Conservation (phyloP, 345 rosid genomes). For the Eucalyptus cloeziana region DNA sequence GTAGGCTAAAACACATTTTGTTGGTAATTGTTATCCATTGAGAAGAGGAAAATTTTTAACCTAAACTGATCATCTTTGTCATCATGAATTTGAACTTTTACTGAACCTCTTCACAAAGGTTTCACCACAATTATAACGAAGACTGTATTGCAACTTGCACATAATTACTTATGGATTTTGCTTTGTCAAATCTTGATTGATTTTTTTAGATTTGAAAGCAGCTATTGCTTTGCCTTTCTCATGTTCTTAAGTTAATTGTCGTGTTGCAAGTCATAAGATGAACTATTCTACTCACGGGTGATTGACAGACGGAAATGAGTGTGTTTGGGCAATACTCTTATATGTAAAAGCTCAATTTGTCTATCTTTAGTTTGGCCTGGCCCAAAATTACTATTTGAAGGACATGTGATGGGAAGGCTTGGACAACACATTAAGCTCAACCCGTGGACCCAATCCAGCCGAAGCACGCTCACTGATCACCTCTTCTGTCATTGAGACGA, state of each 20-base stretch:
- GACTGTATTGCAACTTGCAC: not conserved
- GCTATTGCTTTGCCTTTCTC: not conserved
- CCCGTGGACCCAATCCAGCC: not conserved
- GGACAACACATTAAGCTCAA: not conserved
- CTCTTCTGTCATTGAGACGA: not conserved
- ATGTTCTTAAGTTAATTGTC: not conserved
- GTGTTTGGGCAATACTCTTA: not conserved
- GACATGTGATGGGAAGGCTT: not conserved
- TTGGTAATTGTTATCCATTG: not conserved
- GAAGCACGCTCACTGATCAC: not conserved
- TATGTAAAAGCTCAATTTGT: not conserved
- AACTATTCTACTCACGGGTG: not conserved
- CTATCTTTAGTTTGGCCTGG: not conserved
- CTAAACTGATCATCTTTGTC: not conserved
- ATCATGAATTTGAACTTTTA: not conserved
- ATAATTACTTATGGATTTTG: not conserved
- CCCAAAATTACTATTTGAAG: not conserved
- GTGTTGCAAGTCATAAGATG: rapidly evolving
- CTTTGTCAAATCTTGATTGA: not conserved
- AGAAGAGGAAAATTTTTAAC: rapidly evolving
- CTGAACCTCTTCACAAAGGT: rapidly evolving
- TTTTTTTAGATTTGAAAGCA: rapidly evolving
- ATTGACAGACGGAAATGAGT: rapidly evolving
- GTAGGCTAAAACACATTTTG: rapidly evolving
- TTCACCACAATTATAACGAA: rapidly evolving